Evolutionary conservation across 768 basidiomycete genomes (phyloP), one percentile per base, ranked within the genome.

Genomic region (Amylocystis lapponica): DNA sequence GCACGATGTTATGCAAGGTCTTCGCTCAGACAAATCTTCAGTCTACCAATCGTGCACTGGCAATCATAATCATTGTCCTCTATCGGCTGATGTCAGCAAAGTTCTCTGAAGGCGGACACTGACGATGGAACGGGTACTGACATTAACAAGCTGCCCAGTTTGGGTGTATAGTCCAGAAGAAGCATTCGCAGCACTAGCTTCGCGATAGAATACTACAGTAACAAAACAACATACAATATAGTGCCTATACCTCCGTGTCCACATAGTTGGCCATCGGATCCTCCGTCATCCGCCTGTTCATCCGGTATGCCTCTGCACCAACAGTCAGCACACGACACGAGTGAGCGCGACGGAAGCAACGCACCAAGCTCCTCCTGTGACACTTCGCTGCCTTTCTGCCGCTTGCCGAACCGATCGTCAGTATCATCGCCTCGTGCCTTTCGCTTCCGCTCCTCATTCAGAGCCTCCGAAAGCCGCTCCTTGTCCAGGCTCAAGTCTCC

Each of bases 211-310:
- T 36, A 36, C 22, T 20, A 39, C 25, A 30, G 19, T 37, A 45
- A n/a, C 25, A 38, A 38, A 30, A 45, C 39, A 37, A 6, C 8
- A 37, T 12, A 41, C 29, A 25, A 19, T 21, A 11, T 22, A 32
- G n/a, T n/a, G n/a, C n/a, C 22, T 35, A 61, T 16, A 46, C 48
- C 38, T 76, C 79, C 33, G 62, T 51, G 61, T 92, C 92, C 39
- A 89, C 74, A 59, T 93, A 92, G 61, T 87, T 89, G 30, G 87
- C 86, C 92, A 96, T 96, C 3, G 92, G 92, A 63, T 96, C 92
- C 45, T 92, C 88, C 36, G 72, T 68, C 65, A 81, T 78, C 39
- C 78, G 76, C 51, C 74, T 76, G 22, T 62, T 73, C 77, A 91
- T 82, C 45, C 92, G 77, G 63, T 94, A 96, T n/a, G 86, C 88